Evolutionary conservation across 75 land plant species (phyloP).

Genomic region (Azolla pinnata): DNA sequence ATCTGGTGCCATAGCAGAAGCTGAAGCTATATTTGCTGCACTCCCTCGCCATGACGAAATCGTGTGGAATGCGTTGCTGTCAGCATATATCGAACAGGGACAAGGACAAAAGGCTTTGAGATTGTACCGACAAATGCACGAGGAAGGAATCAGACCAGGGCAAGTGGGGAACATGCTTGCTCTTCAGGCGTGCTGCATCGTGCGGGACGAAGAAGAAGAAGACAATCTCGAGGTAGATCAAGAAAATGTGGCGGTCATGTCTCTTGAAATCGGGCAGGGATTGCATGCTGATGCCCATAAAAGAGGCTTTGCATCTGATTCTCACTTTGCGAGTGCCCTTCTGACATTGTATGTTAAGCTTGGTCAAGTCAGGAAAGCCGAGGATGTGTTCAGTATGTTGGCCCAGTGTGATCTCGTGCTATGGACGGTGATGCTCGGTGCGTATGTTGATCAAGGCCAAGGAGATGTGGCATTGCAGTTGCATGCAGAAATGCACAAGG

Average conservation of each 20-base stretch:
- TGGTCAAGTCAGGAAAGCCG: conserved; percentile 19
- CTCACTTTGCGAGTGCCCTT: conserved; percentile 19
- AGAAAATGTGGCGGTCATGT: not conserved
- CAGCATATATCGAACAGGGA: conserved; percentile 27
- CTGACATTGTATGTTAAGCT: conserved; percentile 20
- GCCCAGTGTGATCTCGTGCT: conserved; percentile 17
- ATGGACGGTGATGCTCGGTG: conserved; percentile 9
- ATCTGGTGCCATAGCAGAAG: conserved; percentile 16
- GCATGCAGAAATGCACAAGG: conserved; percentile 7
- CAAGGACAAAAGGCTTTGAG: conserved; percentile 3
- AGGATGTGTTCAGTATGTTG: conserved; percentile 26
- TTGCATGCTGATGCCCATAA: conserved; percentile 10
- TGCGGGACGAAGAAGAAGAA: not conserved
- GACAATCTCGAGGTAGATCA: not conserved
- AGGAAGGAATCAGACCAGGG: not conserved
- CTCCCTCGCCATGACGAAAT: conserved; percentile 23
- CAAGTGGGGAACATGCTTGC: not conserved
- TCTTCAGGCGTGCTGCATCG: not conserved
- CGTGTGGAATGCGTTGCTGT: conserved; percentile 40
- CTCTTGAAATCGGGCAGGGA: not conserved
- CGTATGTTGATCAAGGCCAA: conserved; percentile 8
- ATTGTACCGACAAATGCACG: conserved; percentile 1
- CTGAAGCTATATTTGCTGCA: conserved; percentile 27
- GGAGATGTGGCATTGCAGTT: conserved; percentile 4
- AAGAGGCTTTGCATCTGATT: conserved; percentile 10